Evolutionary conservation across 1,284 basidiomycete species (phyloP).

Genomic region (Malassezia dermatis): DNA sequence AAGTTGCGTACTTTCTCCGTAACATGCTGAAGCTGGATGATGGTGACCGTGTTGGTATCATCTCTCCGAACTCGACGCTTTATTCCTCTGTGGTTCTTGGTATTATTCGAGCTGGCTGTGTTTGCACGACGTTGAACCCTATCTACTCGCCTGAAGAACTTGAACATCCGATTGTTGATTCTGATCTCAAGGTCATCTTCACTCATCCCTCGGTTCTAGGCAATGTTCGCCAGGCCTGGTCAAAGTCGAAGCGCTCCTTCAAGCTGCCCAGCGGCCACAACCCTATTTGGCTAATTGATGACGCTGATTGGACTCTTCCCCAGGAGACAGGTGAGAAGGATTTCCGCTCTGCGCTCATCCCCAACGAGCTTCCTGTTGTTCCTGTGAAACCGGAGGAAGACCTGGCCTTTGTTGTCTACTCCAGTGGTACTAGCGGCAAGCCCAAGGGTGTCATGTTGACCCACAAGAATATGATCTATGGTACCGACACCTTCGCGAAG

Average conservation of each 20-base stretch:
- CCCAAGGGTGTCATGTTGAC: constrained; percentile 44
- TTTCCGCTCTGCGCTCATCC: constrained; percentile 22
- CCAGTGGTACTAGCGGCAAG: constrained; percentile 42
- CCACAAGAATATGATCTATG: constrained; percentile 33
- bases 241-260: constrained; percentile 19
- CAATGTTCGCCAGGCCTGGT: constrained; percentile 25
- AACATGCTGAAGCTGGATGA: constrained; percentile 28
- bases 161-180: constrained; percentile 32
- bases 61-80: constrained; percentile 39
- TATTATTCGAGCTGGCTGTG: constrained; percentile 28
- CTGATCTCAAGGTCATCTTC: constrained; percentile 30
- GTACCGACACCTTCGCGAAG: constrained; percentile 22
- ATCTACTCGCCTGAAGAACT: constrained; percentile 41
- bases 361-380: constrained; percentile 22
- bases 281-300: constrained; percentile 38
- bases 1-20: constrained; percentile 27
- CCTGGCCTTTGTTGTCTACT: constrained; percentile 35
- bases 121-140: constrained; percentile 34
- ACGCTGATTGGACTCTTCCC: constrained; percentile 24
- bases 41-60: constrained; percentile 32
- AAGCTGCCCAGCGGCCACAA: constrained; percentile 23
- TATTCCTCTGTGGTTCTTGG: constrained; percentile 19
- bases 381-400: constrained; percentile 24
- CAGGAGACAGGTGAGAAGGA: constrained; percentile 27
- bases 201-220: constrained; percentile 25